Conservation (phyloP, 2,329 filamentous ascomycete genomes). For the Dothideomycetidae sp. region DNA sequence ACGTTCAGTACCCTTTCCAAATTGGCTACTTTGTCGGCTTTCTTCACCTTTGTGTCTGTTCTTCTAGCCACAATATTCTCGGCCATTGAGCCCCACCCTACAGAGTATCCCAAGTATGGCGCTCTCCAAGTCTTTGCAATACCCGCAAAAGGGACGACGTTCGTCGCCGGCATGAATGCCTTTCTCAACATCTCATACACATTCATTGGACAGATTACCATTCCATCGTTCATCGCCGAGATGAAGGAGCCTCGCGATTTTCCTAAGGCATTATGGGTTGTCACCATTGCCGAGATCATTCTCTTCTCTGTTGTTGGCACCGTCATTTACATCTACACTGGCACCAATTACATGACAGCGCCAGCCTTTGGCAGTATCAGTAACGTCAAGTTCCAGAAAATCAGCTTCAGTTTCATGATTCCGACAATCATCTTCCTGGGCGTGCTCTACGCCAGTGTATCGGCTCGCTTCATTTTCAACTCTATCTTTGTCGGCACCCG, state of each 20-base stretch:
- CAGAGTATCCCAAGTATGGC: slow-evolving; percentile 37
- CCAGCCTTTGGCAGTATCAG: slow-evolving; percentile 78
- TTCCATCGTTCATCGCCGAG: slow-evolving; percentile 89
- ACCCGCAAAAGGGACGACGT: slow-evolving; percentile 57
- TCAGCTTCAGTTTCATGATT: slow-evolving; percentile 89
- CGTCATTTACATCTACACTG: slow-evolving; percentile 75
- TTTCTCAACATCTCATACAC: slow-evolving; percentile 95
- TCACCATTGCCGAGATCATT: slow-evolving; percentile 76
- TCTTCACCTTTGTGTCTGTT: slow-evolving; percentile 84
- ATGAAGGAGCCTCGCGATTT: slow-evolving; percentile 76
- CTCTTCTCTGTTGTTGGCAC: slow-evolving; percentile 71
- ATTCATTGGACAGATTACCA: slow-evolving; percentile 87
- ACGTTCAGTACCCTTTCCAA: slow-evolving; percentile 72
- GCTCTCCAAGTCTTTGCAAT: slow-evolving; percentile 54
- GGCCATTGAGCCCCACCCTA: slow-evolving; percentile 59
- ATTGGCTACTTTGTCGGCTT: slow-evolving; percentile 62
- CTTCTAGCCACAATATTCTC: slow-evolving; percentile 72
- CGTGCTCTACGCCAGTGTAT: slow-evolving; percentile 80
- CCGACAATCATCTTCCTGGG: slow-evolving; percentile 87
- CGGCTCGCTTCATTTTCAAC: slow-evolving; percentile 84
- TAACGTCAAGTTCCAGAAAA: slow-evolving; percentile 64
- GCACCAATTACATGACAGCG: slow-evolving; percentile 74
- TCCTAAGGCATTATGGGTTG: slow-evolving; percentile 81
- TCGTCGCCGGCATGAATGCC: slow-evolving; percentile 68
- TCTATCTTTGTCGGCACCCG: slow-evolving; percentile 65